Conservation (phyloP, 177 flowering plant genomes). For the Vitis hybrid region DNA sequence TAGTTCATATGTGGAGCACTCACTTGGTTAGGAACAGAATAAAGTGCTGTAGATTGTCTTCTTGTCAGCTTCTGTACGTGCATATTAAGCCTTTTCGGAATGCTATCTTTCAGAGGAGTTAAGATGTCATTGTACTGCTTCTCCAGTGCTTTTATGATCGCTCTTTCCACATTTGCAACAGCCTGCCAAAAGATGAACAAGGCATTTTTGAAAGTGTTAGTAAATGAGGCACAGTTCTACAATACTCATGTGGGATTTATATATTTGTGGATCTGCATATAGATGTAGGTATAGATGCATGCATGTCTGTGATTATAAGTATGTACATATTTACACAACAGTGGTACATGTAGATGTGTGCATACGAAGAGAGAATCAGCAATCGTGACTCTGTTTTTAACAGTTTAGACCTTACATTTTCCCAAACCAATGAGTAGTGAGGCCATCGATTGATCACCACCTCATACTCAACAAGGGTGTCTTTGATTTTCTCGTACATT, state of each 20-base stretch:
- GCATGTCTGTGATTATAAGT: too few relatives aligned
- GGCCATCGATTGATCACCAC: conserved; percentile 89
- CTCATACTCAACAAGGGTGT: conserved; percentile 64
- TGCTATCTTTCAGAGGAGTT: conserved; percentile 85
- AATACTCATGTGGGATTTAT: neutral
- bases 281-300: neutral
- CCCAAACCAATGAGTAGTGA: conserved; percentile 70
- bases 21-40: conserved; percentile 75
- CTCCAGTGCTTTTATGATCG: conserved; percentile 80
- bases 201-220: neutral
- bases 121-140: conserved; percentile 79
- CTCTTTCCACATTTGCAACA: conserved; percentile 74
- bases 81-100: conserved; percentile 82
- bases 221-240: neutral
- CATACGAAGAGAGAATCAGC: neutral
- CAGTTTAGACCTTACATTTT: conserved; percentile 57
- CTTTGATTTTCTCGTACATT: conserved; percentile 70
- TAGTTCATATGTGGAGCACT: conserved; percentile 16
- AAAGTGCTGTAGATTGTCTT: conserved; percentile 69
- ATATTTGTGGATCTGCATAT: neutral
- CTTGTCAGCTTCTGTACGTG: conserved; percentile 90
- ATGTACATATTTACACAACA: neutral
- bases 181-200: conserved; percentile 43
- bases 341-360: neutral
- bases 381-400: too few relatives aligned